These are phyloP conservation scores for Nicotiana benthamiana DNA, from an alignment of 257 asterid genomes.

Conservation along the genomic window DNA sequence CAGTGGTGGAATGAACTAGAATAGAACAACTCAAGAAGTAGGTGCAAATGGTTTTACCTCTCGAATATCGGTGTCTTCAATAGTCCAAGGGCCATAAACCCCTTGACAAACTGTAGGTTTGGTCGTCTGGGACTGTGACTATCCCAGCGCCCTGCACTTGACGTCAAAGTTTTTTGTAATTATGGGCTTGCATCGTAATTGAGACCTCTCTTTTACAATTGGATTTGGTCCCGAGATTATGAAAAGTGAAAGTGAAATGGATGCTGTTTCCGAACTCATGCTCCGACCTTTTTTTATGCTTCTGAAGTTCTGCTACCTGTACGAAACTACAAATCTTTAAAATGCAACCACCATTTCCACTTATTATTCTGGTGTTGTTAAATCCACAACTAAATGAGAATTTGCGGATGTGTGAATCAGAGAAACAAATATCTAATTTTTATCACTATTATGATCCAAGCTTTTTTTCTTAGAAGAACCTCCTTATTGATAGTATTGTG, in stretches of 20 bases:
- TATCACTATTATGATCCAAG: too few species aligned
- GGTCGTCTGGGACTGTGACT: slow-evolving; percentile 10
- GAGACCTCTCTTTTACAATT: not conserved
- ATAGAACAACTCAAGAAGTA: not conserved
- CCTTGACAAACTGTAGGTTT: slow-evolving; percentile 49
- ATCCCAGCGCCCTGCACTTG: slow-evolving; percentile 37
- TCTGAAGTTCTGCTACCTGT: too few species aligned
- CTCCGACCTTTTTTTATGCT: not conserved
- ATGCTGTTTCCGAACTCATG: not conserved
- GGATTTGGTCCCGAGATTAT: not conserved
- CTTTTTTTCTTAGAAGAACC: too few species aligned
- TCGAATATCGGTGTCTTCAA: slow-evolving; percentile 64
- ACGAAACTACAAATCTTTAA: too few species aligned
- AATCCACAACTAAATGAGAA: too few species aligned
- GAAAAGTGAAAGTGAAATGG: not conserved
- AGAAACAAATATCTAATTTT: too few species aligned
- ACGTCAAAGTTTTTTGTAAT: not conserved
- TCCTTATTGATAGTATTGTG: too few species aligned
- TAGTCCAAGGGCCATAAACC: slow-evolving; percentile 77
- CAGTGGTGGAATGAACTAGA: not conserved
- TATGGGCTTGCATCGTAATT: not conserved
- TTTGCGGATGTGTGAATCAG: too few species aligned
- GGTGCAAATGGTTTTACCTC: slow-evolving; percentile 34
- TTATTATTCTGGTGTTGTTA: too few species aligned
- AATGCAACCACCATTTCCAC: too few species aligned